Conservation (phyloP, 1,139 yeast species). For the Sugiyamaella pinicola region DNA sequence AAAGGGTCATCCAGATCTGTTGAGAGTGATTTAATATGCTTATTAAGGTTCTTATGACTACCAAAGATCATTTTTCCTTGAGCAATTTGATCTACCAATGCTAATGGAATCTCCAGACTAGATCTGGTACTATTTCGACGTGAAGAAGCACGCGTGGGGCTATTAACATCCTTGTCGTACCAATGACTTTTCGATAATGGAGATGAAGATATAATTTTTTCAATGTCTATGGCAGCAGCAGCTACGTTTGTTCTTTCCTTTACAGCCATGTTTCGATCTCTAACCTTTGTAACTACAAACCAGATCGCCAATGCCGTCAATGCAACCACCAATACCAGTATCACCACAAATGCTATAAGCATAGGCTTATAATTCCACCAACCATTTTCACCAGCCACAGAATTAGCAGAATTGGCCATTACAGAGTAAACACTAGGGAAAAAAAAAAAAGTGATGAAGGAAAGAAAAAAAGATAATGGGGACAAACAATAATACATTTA, state of each 20-base stretch:
- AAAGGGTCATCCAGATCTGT: slow-evolving; percentile 11
- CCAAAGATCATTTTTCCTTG: slow-evolving; percentile 11
- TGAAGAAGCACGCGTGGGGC: not conserved
- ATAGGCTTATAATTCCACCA: slow-evolving; percentile 24
- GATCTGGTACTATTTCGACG: not conserved
- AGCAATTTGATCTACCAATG: slow-evolving; percentile 4
- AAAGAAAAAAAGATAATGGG: not conserved
- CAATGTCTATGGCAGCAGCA: too few relatives aligned
- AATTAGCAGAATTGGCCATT: slow-evolving; percentile 1
- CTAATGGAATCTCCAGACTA: not conserved
- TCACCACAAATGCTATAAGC: slow-evolving; percentile 19
- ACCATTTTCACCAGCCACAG: not conserved
- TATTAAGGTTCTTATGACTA: slow-evolving; percentile 1
- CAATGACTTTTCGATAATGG: not conserved
- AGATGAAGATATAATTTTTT: slow-evolving; percentile 7
- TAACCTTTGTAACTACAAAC: slow-evolving; percentile 4
- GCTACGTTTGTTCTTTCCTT: too few relatives aligned
- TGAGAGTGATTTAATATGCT: not conserved
- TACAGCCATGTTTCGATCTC: not conserved
- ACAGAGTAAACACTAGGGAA: not conserved
- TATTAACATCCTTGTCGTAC: not conserved
- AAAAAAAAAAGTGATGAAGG: not conserved
- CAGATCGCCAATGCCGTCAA: slow-evolving; percentile 2
- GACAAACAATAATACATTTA: not conserved
- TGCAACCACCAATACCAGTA: slow-evolving; percentile 10